A percentile compares a stretch with the other conserved stretches of the same genome.
Conservation (phyloP, 139 green algal species). For the Tetradesmus lagerheimii region DNA sequence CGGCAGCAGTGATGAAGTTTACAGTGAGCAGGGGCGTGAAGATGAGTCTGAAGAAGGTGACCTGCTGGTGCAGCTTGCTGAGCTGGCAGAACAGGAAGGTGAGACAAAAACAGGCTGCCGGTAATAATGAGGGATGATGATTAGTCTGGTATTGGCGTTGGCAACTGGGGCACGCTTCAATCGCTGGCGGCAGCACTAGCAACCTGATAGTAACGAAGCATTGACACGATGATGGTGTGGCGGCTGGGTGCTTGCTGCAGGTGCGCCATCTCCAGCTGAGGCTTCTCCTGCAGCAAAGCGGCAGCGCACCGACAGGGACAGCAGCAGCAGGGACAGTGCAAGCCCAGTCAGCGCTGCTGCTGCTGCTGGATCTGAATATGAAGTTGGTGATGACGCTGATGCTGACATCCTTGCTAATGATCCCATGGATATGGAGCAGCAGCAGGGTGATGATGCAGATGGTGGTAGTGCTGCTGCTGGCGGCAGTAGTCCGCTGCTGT, state of each 20-base stretch:
- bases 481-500: not conserved
- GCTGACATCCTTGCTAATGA: not conserved
- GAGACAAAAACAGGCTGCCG: not conserved
- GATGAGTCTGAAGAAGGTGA: constrained; percentile 4
- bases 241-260: not conserved
- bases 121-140: too few relatives aligned
- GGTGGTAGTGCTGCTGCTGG: not conserved
- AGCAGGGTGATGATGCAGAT: not conserved
- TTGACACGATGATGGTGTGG: too few relatives aligned
- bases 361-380: not conserved
- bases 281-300: not conserved
- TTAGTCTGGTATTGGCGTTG: not conserved
- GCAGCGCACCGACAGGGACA: not conserved
- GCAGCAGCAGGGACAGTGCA: too few relatives aligned
- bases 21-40: constrained; percentile 4
- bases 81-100: constrained; percentile 28
- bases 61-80: constrained; percentile 38
- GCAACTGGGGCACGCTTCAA: not conserved
- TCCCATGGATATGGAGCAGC: not conserved
- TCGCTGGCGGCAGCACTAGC: not conserved
- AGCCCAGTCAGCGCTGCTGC: too few relatives aligned
- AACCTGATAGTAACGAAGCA: too few relatives aligned
- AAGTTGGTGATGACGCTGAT: not conserved
- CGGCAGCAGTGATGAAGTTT: not conserved
- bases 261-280: not conserved